Evolutionary conservation across 2,329 filamentous ascomycete genomes (phyloP).

Genomic region (Colletotrichum salicis): DNA sequence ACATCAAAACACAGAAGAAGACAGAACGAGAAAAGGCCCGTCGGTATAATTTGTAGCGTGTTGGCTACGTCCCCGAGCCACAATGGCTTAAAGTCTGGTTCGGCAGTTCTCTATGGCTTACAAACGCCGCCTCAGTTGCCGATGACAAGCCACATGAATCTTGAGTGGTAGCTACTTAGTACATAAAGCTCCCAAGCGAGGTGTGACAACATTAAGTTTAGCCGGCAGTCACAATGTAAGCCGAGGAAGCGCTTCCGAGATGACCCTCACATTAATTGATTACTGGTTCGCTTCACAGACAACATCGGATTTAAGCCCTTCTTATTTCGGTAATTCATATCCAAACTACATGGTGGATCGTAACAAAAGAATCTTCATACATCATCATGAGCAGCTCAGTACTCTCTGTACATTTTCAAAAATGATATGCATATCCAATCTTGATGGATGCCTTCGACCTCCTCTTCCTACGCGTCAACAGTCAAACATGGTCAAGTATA

Average conservation of each 20-base stretch:
- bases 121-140: too few relatives aligned
- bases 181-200: too few relatives aligned
- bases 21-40: not conserved
- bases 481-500: not conserved
- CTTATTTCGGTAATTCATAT: not conserved
- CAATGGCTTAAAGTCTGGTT: not conserved
- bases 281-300: not conserved
- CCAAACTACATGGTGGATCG: conserved; percentile 11
- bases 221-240: not conserved
- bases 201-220: not conserved
- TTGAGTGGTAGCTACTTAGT: too few relatives aligned
- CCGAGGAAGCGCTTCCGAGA: too few relatives aligned
- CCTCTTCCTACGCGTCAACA: not conserved
- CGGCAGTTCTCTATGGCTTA: conserved; percentile 1
- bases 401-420: conserved; percentile 14
- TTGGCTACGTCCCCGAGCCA: not conserved
- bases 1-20: too few relatives aligned
- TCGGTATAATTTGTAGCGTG: not conserved
- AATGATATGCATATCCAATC: conserved; percentile 16
- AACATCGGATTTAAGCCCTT: not conserved
- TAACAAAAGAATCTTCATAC: conserved; percentile 12
- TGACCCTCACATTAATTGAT: not conserved
- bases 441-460: not conserved
- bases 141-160: too few relatives aligned
- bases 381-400: conserved; percentile 16